Base-by-base conservation (phyloP, 495 filamentous ascomycete genomes). In the Podospora bellae-mahoneyi region DNA sequence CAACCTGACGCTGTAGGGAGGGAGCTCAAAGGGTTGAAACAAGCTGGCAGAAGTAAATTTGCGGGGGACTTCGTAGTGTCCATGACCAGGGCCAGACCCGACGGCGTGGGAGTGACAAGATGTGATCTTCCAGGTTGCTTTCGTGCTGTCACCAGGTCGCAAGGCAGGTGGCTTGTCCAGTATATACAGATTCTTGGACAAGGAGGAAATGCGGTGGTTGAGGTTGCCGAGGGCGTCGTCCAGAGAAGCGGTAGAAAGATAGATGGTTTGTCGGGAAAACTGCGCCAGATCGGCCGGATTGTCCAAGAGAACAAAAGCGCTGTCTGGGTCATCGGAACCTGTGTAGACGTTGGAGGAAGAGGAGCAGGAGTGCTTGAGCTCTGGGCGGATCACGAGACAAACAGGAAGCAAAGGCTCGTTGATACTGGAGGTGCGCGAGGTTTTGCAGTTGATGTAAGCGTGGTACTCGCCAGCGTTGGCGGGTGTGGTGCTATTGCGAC, bases 371-470 rank as follows among this genome's bases (percentile, higher is more conserved):
- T 60, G 67, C 13, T 48, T 48, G 39, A 48, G 39, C 39, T 48
- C 39, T 16, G 39, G 39, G 16, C 67, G 69, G 2, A 74, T 65
- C 6, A 74, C 64, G 2, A 74, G 67, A 30, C 72, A 74, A 1
- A 74, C 72, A 3, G 72, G 72, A 9, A 60, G 63, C 0, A 64
- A 60, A 5, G 66, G 32, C 18, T 15, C 10, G 10, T 56, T 59
- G n/a, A 53, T 20, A 3, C 15, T 19, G 10, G 61, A 20, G 7
- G 28, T 32, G 16, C 61, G 61, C 1, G 30, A 63, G 10, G 72
- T 72, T 16, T 68, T 70, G 68, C 68, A 71, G 61, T 74, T 74
- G 65, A 74, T 72, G 66, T 74, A 74, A 3, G 72, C 69, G 30
- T 71, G 68, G 10, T 72, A 32, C 32, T 71, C 69, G 15, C 57